phyloP scores from a whole-genome alignment of 106 monocot genomes.

The Triglochin maritima region DNA sequence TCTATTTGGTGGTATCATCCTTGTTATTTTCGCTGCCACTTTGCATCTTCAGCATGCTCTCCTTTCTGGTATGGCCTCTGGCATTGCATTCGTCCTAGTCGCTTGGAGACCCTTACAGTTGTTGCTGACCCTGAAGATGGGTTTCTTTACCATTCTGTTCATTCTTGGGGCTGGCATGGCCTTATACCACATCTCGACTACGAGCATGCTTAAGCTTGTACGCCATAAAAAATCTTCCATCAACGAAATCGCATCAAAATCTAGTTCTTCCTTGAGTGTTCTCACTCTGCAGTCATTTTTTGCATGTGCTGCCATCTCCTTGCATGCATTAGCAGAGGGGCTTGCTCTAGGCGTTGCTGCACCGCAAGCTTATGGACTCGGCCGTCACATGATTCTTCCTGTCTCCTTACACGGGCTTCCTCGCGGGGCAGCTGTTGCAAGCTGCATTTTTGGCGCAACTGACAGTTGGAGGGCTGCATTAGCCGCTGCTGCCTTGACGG shows the following conservation, averaged over 20 bases:
- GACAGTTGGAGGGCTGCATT: constrained; percentile 82
- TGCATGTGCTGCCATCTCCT: constrained; percentile 63
- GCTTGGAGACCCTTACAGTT: constrained; percentile 85
- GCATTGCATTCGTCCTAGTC: constrained; percentile 69
- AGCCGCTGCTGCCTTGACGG: constrained; percentile 66
- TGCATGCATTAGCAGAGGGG: constrained; percentile 84
- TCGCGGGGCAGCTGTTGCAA: constrained; percentile 89
- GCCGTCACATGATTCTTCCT: constrained; percentile 84
- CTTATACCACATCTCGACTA: constrained; percentile 31
- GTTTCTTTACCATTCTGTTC: constrained; percentile 31
- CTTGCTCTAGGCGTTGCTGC: constrained; percentile 90
- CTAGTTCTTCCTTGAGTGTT: constrained; percentile 44
- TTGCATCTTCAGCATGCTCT: constrained; percentile 58
- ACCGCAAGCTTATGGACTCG: constrained; percentile 81
- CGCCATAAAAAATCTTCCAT: constrained; percentile 45
- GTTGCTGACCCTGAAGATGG: constrained; percentile 54
- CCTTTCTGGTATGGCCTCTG: constrained; percentile 71
- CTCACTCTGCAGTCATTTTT: constrained; percentile 79
- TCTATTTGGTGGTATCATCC: constrained; percentile 66
- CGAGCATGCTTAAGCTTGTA: constrained; percentile 35
- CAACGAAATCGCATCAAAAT: constrained; percentile 29
- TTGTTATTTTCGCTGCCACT: constrained; percentile 44
- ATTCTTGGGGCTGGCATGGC: constrained; percentile 45
- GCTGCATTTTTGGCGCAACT: constrained; percentile 85
- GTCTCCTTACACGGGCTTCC: constrained; percentile 92